These are phyloP conservation scores for Pulveroboletus sp. DNA, from an alignment of 768 basidiomycete species.

Conservation along the genomic window DNA sequence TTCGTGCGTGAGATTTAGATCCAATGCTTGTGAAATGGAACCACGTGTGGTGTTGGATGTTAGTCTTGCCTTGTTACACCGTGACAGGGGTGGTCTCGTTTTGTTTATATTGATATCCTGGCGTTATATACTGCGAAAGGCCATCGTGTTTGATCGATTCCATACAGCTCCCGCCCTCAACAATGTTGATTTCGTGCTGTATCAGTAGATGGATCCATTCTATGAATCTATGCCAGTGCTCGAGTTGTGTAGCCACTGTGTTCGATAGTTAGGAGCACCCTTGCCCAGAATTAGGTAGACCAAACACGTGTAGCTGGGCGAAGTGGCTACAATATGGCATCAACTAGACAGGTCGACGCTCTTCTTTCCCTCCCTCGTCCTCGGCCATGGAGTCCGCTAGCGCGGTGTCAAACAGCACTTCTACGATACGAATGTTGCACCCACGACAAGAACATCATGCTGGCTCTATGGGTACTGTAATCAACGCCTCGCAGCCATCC, in stretches of 20 bases:
- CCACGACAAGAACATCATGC: constrained; percentile 20
- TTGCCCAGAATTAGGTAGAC: constrained; percentile 11
- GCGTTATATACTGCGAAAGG: neutral
- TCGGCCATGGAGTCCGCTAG: constrained; percentile 24
- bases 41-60: too few species aligned
- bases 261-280: neutral
- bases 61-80: too few species aligned
- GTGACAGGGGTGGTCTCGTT: neutral
- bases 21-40: neutral
- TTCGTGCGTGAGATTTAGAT: constrained; percentile 33
- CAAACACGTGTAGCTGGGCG: constrained; percentile 32
- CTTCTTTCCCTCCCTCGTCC: constrained; percentile 1
- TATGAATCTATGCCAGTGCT: too few species aligned
- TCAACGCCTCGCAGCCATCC: constrained; percentile 38
- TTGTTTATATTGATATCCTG: neutral
- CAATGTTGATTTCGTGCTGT: neutral
- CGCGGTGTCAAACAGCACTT: constrained; percentile 33
- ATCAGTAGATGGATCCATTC: too few species aligned
- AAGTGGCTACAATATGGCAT: constrained; percentile 12
- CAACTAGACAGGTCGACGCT: neutral
- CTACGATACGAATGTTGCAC: constrained; percentile 37
- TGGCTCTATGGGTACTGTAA: neutral
- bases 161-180: neutral
- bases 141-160: neutral
- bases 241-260: too few species aligned